Base-by-base conservation (phyloP, 208 protist species). In the Herpetomonas samuelpessoai region DNA sequence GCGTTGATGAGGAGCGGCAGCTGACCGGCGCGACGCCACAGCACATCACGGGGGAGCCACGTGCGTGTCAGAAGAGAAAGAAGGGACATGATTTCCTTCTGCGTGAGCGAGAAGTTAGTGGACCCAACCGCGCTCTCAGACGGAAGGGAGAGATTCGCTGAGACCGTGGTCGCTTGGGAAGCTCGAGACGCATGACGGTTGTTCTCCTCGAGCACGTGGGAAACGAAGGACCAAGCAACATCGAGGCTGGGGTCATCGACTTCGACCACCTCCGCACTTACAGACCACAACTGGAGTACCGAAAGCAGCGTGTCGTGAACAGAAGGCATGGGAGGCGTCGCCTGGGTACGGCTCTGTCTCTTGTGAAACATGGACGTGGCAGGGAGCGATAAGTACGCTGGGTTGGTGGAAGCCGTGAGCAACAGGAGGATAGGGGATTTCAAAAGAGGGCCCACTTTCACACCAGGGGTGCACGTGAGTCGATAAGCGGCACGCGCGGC, bases 21-120 rank as follows among this genome's bases (percentile, higher is more conserved):
- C 41, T 82, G 59, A 26, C 71, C 67, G 0, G 78, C 61, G 0
- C 76, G 72, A 4, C 62, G 62, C 83, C 86, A 93, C 19, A 91
- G 67, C 24, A 87, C 64, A 18, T 55, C 62, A 16, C 41, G 38
- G 26, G 65, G 65, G 19, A 87, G 48, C 48, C 71, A 65, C 39
- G 68, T 70, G 27, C 61, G 57, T 26, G 68, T 49, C 29, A 79
- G 59, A 6, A 85, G 63, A 4, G 41, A 31, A 26, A 85, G 31
- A 29, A 85, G 21, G 27, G 54, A 31, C 27, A 75, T 49, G 21
- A 75, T 22, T 31, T 73, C 67, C 21, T 6, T 3, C 45, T 81
- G 65, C 10, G 44, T 24, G 16, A 48, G 44, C 10, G 22, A 9
- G 22, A 48, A 48, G 44, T 10, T 48, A 19, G 4, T 48, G 44